phyloP scores from a whole-genome alignment of 2,329 filamentous ascomycete genomes.

The Aspergillus transmontanensis region DNA sequence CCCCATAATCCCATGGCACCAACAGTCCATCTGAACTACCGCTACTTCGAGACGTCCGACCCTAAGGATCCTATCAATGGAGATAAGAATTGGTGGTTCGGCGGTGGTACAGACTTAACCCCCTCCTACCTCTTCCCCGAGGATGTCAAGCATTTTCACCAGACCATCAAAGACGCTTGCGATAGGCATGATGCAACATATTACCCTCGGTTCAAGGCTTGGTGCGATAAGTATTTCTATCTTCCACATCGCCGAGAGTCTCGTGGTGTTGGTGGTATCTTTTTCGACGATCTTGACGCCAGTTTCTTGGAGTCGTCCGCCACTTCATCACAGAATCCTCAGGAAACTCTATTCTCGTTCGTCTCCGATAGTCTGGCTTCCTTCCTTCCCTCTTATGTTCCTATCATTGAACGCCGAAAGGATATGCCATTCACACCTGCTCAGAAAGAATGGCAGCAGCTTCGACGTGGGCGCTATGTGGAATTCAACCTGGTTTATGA shows the following conservation, averaged over 20 bases:
- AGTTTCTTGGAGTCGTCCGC: slow-evolving; percentile 42
- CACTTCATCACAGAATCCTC: slow-evolving; percentile 69
- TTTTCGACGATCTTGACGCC: slow-evolving; percentile 94
- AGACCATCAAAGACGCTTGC: slow-evolving; percentile 86
- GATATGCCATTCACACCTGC: slow-evolving; percentile 84
- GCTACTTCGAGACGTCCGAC: slow-evolving; percentile 95
- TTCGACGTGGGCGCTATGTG: slow-evolving; percentile 91
- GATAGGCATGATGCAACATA: slow-evolving; percentile 91
- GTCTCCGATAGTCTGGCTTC: slow-evolving; percentile 80
- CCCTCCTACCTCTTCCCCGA: slow-evolving; percentile 95
- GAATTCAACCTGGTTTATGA: slow-evolving; percentile 99
- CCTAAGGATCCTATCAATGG: slow-evolving; percentile 69
- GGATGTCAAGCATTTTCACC: slow-evolving; percentile 95
- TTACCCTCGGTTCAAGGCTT: slow-evolving; percentile 93
- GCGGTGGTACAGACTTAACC: slow-evolving; percentile 90
- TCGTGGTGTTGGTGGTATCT: slow-evolving; percentile 91
- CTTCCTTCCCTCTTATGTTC: slow-evolving; percentile 88
- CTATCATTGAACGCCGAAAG: slow-evolving; percentile 84
- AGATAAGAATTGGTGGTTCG: slow-evolving; percentile 91
- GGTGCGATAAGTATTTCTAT: slow-evolving; percentile 97
- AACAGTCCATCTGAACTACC: slow-evolving; percentile 96
- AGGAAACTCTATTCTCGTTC: slow-evolving; percentile 88
- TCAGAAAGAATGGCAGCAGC: slow-evolving; percentile 96
- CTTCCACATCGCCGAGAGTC: slow-evolving; percentile 88
- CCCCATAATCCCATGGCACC: slow-evolving; percentile 95